Percentiles rank a stretch among this genome's conserved stretches.
Conservation (phyloP, 768 basidiomycete species). For the Suillus paluster region DNA sequence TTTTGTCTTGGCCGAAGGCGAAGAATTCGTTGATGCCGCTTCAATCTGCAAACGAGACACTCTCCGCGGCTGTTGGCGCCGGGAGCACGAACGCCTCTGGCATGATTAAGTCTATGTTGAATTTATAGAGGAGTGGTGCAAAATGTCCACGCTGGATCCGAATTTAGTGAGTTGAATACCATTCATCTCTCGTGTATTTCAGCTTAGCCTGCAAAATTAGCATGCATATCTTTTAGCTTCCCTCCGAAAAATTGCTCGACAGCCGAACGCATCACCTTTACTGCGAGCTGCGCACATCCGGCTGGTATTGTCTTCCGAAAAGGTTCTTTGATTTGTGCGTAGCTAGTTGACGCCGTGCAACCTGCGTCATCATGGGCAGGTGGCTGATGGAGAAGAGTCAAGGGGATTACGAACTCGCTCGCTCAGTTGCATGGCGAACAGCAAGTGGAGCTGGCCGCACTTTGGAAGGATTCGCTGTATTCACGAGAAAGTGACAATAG, state of each 20-base stretch:
- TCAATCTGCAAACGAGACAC: constrained; percentile 35
- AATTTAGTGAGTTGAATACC: constrained; percentile 33
- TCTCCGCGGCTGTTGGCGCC: constrained; percentile 33
- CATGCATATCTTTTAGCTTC: constrained; percentile 51
- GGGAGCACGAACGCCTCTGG: constrained; percentile 24
- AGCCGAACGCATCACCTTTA: constrained; percentile 21
- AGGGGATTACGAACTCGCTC: no score
- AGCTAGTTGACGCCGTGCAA: neutral
- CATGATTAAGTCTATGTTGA: constrained; percentile 43
- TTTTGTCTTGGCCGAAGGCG: constrained; percentile 17
- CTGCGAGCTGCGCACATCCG: constrained; percentile 43
- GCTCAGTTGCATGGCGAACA: no score
- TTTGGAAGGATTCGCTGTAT: no score
- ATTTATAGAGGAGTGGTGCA: constrained; percentile 55
- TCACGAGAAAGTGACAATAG: no score
- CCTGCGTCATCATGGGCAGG: no score
- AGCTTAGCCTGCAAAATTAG: constrained; percentile 43
- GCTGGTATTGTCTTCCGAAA: constrained; percentile 33
- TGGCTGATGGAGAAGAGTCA: no score
- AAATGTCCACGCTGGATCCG: constrained; percentile 31
- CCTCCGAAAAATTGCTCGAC: constrained; percentile 41
- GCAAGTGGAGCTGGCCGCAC: no score
- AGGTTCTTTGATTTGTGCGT: constrained; percentile 44
- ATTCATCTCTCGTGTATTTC: constrained; percentile 16
- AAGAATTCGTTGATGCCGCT: constrained; percentile 33